Percentiles rank a stretch among this genome's conserved stretches.
Conservation (phyloP, 2,329 filamentous ascomycete species). For the Xylaria sp. region DNA sequence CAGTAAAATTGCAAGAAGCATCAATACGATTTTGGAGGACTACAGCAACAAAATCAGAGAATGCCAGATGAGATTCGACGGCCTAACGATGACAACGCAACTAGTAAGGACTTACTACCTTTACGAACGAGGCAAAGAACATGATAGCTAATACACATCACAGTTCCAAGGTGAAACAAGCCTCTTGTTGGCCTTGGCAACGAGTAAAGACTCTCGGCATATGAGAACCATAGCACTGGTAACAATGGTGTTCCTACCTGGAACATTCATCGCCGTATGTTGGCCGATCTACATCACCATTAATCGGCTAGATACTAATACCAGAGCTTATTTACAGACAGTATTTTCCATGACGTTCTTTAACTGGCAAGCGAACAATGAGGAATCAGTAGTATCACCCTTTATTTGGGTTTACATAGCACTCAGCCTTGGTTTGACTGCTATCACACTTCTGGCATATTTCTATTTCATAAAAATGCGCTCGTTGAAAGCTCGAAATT, state of each 20-base stretch:
- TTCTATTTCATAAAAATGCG: neutral
- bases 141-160: neutral
- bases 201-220: conserved; percentile 32
- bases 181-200: neutral
- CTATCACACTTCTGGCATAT: neutral
- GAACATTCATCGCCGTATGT: conserved; percentile 27
- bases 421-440: conserved; percentile 3
- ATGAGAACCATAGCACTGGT: conserved; percentile 36
- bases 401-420: conserved; percentile 25
- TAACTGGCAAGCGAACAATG: conserved; percentile 14
- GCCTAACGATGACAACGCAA: conserved; percentile 42
- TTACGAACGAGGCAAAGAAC: conserved; percentile 16
- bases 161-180: conserved; percentile 31
- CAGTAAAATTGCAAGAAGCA: neutral
- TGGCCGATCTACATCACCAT: too few relatives aligned
- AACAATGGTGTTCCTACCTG: conserved; percentile 29
- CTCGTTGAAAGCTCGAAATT: neutral
- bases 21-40: conserved; percentile 35
- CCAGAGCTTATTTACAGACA: conserved; percentile 5
- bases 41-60: conserved; percentile 42
- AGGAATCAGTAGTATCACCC: conserved; percentile 9
- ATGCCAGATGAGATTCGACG: conserved; percentile 41
- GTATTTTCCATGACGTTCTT: conserved; percentile 31
- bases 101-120: conserved; percentile 33
- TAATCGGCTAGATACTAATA: neutral